Percentiles rank a stretch among this genome's conserved stretches.
Evolutionary conservation across 352 stramenopile genomes (phyloP).

Genomic region (Pythium guiyangense): DNA sequence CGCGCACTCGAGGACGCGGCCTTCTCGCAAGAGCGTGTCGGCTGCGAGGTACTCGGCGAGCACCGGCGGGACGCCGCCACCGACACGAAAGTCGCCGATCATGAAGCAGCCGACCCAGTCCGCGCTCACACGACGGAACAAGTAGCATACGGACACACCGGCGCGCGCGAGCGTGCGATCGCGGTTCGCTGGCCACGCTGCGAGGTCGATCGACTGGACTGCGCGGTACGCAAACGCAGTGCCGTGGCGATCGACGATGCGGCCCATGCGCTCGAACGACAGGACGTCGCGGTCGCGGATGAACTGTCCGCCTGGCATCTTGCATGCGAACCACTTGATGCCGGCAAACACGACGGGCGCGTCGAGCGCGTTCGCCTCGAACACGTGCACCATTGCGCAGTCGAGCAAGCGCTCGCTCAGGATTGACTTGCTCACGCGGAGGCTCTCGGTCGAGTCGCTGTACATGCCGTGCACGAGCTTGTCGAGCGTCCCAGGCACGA

Average conservation of each 20-base stretch:
- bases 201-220: slow-evolving; percentile 54
- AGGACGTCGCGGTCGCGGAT: too few species aligned
- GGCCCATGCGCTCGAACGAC: slow-evolving; percentile 53
- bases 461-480: slow-evolving; percentile 49
- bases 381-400: slow-evolving; percentile 49
- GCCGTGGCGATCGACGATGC: slow-evolving; percentile 47
- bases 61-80: slow-evolving; percentile 28
- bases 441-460: slow-evolving; percentile 45
- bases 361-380: slow-evolving; percentile 37
- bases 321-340: slow-evolving; percentile 61
- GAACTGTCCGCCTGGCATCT: slow-evolving; percentile 28
- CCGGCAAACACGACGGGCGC: slow-evolving; percentile 53
- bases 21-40: slow-evolving; percentile 39
- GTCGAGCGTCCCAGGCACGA: slow-evolving; percentile 50
- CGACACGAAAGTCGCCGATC: slow-evolving; percentile 35
- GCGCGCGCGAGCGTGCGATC: slow-evolving; percentile 35
- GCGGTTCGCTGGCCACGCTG: slow-evolving; percentile 35
- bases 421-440: slow-evolving; percentile 40
- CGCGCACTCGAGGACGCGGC: slow-evolving; percentile 34
- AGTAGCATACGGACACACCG: slow-evolving; percentile 49
- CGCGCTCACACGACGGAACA: too few species aligned
- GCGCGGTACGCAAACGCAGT: slow-evolving; percentile 59
- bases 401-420: slow-evolving; percentile 47
- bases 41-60: slow-evolving; percentile 39
- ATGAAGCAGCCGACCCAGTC: too few species aligned